Base-by-base conservation (phyloP, 2,329 filamentous ascomycete species). In the Cryphonectria radicalis region DNA sequence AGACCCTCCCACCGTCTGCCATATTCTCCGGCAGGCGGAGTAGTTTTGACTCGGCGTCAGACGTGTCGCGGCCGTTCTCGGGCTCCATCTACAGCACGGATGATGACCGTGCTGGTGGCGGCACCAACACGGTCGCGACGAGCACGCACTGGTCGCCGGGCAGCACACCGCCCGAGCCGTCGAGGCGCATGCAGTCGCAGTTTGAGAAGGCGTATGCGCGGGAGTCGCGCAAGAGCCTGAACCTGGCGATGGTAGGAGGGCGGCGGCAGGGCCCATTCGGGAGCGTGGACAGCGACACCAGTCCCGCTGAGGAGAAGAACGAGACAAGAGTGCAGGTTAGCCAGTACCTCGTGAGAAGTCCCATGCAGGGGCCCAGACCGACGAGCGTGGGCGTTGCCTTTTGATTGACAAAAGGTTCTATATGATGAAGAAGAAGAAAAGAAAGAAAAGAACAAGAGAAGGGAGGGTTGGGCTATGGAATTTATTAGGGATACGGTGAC, bases 11-110 rank as follows among this genome's bases (percentile, higher is more conserved):
- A 43, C 80, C 79, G 70, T 76, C 81, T 55, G 77, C 74, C 19
- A 62, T 73, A 46, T 73, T 73, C 66, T 71, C 72, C 35, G 78
- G 75, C 55, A 76, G 74, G 28, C 77, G 81, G 37, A 78, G 78
- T 42, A 88, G 86, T 75, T 78, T 83, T 67, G 84, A 85, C 69
- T 85, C 84, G 37, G 76, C 81, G 63, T 83, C 83, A 63, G 69
- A 73, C 14, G 64, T 71, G 40, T 71, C 72, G 10, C 66, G 66
- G 11, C 70, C 53, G 46, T 63, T 67, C 25, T 86, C 84, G 2
- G 79, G 84, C 67, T 87, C 85, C 67, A 86, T 86, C 6, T 87
- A 87, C 81, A 84, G 83, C 70, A 85, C 81, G 63, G 82, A 82
- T 22, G 82, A 84, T 19, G 79, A 78, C 59, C 68, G 60, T 17